A percentile compares a stretch with the other conserved stretches of the same genome.
phyloP scores from a whole-genome alignment of 202 grass and related monocot genomes.

The Schoenoplectus triqueter region DNA sequence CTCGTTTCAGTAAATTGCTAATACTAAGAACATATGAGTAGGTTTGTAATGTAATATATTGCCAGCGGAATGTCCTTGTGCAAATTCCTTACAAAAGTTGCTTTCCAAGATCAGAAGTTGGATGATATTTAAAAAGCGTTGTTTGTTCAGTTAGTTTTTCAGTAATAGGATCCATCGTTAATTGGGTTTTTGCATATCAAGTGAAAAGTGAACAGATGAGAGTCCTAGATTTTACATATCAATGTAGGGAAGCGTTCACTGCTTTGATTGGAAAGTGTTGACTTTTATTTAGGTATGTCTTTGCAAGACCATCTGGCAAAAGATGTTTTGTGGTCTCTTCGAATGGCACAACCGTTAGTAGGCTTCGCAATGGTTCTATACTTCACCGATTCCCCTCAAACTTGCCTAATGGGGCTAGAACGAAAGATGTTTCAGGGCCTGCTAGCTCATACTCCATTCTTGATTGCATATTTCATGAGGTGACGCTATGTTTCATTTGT shows the following conservation, averaged over 20 bases:
- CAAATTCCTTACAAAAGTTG: background rate
- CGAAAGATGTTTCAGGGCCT: conserved; percentile 66
- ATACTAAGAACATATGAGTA: background rate
- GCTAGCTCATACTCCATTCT: conserved; percentile 88
- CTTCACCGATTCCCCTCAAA: conserved; percentile 88
- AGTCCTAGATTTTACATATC: background rate
- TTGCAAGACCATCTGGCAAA: conserved; percentile 73
- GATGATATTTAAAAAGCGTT: background rate
- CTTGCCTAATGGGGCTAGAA: conserved; percentile 77
- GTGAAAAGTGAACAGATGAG: background rate
- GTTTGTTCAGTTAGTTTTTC: background rate
- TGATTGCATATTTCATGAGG: conserved; percentile 98
- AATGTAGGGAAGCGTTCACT: background rate
- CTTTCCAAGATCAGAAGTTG: background rate
- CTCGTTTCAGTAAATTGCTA: background rate
- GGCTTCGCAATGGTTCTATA: conserved; percentile 76
- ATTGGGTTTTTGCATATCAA: background rate
- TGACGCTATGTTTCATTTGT: conserved; percentile 32
- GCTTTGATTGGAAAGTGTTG: background rate
- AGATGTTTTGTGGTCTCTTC: conserved; percentile 86
- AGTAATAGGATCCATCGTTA: too few species aligned
- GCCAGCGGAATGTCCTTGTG: background rate
- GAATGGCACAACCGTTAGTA: conserved; percentile 75
- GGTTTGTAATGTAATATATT: background rate
- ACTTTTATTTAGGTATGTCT: conserved; percentile 69